Evolutionary conservation across 306 rosid genomes (phyloP).

Genomic region (Arachis hypogaea): DNA sequence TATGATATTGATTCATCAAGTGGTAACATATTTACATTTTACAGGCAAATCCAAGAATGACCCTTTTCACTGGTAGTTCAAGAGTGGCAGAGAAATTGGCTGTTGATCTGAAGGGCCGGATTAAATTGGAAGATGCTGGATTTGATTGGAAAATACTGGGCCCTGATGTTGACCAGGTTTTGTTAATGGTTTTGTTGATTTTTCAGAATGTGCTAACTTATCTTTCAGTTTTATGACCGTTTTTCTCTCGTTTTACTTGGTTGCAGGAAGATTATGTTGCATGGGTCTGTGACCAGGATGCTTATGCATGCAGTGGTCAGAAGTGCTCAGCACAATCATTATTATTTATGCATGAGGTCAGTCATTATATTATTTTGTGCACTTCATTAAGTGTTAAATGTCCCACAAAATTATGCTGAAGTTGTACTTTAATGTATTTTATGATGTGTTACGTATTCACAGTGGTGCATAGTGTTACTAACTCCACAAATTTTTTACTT

Average conservation of each 20-base stretch:
- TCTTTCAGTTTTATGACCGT: conserved; percentile 18
- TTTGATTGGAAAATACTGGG: conserved; percentile 98
- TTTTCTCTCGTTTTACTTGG: conserved; percentile 41
- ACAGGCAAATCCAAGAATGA: conserved; percentile 90
- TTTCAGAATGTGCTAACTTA: conserved; percentile 14
- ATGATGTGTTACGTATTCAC: conserved; percentile 1
- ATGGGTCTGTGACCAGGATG: conserved; percentile 99
- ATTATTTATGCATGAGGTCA: conserved; percentile 91
- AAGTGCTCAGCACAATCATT: conserved; percentile 96
- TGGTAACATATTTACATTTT: conserved; percentile 50
- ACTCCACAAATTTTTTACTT: conserved; percentile 31
- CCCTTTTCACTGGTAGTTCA: conserved; percentile 98
- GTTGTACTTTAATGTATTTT: conserved; percentile 25
- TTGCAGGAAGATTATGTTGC: conserved; percentile 85
- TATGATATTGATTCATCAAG: conserved; percentile 8
- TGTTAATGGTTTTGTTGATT: conserved; percentile 22
- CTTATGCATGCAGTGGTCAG: conserved; percentile 98
- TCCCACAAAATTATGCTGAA: conserved; percentile 6
- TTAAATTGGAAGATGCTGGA: conserved; percentile 97
- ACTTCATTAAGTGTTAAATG: conserved; percentile 17
- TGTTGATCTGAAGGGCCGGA: conserved; percentile 77
- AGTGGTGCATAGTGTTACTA: conserved; percentile 15
- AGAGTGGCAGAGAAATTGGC: conserved; percentile 96
- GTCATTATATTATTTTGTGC: conserved; percentile 35
- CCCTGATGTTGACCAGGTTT: conserved; percentile 97